Evolutionary conservation across 2,329 filamentous ascomycete species (phyloP).

Genomic region (Geosmithia morbida): DNA sequence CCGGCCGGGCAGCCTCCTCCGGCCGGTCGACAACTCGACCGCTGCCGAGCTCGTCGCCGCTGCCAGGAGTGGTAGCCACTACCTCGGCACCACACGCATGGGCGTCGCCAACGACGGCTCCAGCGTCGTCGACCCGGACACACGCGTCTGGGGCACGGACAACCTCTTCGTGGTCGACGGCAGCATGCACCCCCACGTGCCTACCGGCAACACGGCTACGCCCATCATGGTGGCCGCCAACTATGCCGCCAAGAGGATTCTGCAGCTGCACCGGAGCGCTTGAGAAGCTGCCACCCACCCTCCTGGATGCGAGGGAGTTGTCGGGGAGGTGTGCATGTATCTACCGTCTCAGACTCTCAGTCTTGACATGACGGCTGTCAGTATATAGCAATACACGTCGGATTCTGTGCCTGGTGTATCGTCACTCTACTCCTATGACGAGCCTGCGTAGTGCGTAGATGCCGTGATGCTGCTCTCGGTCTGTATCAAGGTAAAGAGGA

Average conservation of each 20-base stretch:
- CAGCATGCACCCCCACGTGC: conserved; percentile 15
- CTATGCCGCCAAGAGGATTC: conserved; percentile 10
- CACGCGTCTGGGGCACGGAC: conserved; percentile 15
- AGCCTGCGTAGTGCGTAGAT: no score
- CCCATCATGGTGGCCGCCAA: conserved; percentile 12
- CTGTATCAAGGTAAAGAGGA: no score
- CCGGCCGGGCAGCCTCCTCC: conserved; percentile 8
- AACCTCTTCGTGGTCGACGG: conserved; percentile 15
- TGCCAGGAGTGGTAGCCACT: conserved; percentile 13
- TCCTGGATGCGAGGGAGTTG: no score
- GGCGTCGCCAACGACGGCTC: conserved; percentile 13
- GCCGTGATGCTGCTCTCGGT: no score
- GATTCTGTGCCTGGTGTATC: no score
- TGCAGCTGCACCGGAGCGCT: not conserved
- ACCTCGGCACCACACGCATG: conserved; percentile 15
- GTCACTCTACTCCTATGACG: no score
- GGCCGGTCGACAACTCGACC: conserved; percentile 8
- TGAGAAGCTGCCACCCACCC: no score
- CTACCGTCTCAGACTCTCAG: no score
- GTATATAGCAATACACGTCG: no score
- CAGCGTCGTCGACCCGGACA: conserved; percentile 15
- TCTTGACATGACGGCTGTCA: no score
- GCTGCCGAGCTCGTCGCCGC: conserved; percentile 10
- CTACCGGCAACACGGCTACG: conserved; percentile 12
- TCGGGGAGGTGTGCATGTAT: no score